Evolutionary conservation across 257 asterid species (phyloP).

Genomic region (Nicotiana undulata): DNA sequence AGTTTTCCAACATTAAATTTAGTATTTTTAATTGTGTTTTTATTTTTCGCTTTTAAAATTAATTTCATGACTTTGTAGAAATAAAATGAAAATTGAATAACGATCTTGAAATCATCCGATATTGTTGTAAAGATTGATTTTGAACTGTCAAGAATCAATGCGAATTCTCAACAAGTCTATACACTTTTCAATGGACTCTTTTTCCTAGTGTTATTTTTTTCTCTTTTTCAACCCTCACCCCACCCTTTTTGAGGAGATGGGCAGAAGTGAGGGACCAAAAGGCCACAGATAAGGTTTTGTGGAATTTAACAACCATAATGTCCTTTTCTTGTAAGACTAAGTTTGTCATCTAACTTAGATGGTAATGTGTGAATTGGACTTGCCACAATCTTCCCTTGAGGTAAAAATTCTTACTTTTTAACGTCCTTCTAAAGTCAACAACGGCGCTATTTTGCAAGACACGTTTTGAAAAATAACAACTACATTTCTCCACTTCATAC

Average conservation of each 20-base stretch:
- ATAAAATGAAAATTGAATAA: neutral
- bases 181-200: neutral
- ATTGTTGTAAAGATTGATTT: neutral
- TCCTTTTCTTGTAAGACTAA: slow-evolving; percentile 18
- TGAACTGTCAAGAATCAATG: neutral
- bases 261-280: neutral
- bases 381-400: slow-evolving; percentile 5
- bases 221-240: neutral
- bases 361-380: slow-evolving; percentile 1
- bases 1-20: neutral
- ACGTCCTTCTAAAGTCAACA: slow-evolving; percentile 1
- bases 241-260: neutral
- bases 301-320: slow-evolving; percentile 2
- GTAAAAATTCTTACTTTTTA: neutral
- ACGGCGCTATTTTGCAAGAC: neutral
- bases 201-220: neutral
- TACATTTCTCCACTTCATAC: neutral
- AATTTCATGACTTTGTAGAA: neutral
- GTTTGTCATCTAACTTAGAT: slow-evolving; percentile 7
- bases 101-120: neutral
- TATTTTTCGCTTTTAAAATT: neutral
- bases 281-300: neutral
- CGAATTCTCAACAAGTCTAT: neutral
- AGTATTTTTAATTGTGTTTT: neutral
- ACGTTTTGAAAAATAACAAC: neutral